A percentile compares a stretch with the other conserved stretches of the same genome.
phyloP scores from a whole-genome alignment of 2,329 filamentous ascomycete genomes.

The Aureobasidium vineae region DNA sequence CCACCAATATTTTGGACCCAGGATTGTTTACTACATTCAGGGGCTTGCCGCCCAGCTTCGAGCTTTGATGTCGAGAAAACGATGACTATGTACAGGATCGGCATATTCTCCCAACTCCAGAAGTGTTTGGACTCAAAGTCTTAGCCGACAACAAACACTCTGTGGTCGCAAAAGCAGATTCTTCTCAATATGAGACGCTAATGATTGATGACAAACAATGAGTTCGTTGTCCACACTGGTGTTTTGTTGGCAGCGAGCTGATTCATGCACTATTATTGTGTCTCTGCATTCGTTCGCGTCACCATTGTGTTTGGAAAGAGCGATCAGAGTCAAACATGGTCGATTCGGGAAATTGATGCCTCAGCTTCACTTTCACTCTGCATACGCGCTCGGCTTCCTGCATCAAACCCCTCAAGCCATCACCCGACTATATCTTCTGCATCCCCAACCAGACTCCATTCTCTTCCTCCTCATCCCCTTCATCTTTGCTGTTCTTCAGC shows the following conservation, averaged over 20 bases:
- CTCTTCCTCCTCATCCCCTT: not conserved
- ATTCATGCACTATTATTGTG: not conserved
- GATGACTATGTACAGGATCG: not conserved
- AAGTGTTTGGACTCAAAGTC: not conserved
- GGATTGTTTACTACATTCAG: not conserved
- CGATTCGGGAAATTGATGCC: not conserved
- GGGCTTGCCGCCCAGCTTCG: too few relatives aligned
- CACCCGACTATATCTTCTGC: not conserved
- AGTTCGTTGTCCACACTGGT: too few relatives aligned
- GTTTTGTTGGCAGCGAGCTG: not conserved
- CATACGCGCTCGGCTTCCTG: not conserved
- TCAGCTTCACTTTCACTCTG: not conserved
- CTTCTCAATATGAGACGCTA: not conserved
- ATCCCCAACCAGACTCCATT: not conserved
- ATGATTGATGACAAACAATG: too few relatives aligned
- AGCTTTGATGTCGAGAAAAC: not conserved
- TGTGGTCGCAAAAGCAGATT: not conserved
- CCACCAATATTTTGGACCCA: not conserved
- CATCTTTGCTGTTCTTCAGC: not conserved
- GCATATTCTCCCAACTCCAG: not conserved
- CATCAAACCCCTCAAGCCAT: not conserved
- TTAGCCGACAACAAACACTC: not conserved
- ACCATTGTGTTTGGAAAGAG: not conserved
- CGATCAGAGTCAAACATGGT: not conserved
- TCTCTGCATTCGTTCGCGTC: not conserved